Base-by-base conservation (phyloP, 768 basidiomycete species). In the Sporobolomyces roseus region DNA sequence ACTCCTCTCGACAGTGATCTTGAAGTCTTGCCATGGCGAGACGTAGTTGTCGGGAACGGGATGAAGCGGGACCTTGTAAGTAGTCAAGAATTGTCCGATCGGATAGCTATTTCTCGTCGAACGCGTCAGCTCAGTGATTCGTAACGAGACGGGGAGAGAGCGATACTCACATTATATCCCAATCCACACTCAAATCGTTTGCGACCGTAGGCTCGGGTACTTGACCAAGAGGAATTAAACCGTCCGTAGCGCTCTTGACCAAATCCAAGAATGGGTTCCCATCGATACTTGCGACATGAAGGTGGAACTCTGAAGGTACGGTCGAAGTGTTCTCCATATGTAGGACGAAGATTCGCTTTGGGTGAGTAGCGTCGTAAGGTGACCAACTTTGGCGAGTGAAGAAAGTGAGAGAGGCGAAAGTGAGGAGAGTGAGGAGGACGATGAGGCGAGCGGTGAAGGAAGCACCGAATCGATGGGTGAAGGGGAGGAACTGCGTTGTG, bases 91-190 rank as follows among this genome's bases (percentile, higher is more conserved):
- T 85, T 92, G 72, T 14, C 77, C 77, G 46, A 79, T 68, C 4
- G 74, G 51, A 60, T 74, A 74, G 36, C 76, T 46, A 32, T 41
- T 41, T 41, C 9, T 9, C 46, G 38, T 30, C 8, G 48, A 32
- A 29, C 16, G 13, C 27, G 58, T 52, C 49, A 64, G 23, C 52
- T 32, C 36, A 68, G 38, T 51, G 13, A 50, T 21, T 51, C 19
- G 25, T 2, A 25, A 19, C 48, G 6, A 19, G 45, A 46, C 23
- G 12, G 23, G 45, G 12, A 23, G 45, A 46, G 89, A n/a, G n/a
- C n/a, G n/a, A n/a, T n/a, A n/a, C 89, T 77, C 88, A 91, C 45
- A 93, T 75, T 2, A 85, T 80, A 77, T 94, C 91, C 92, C 93
- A 98, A 74, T 96, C 91, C 21, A 84, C 79, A 72, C 91, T 93